Base-by-base conservation (phyloP, 2,329 filamentous ascomycete species). In the Trichoderma afroharzianum region DNA sequence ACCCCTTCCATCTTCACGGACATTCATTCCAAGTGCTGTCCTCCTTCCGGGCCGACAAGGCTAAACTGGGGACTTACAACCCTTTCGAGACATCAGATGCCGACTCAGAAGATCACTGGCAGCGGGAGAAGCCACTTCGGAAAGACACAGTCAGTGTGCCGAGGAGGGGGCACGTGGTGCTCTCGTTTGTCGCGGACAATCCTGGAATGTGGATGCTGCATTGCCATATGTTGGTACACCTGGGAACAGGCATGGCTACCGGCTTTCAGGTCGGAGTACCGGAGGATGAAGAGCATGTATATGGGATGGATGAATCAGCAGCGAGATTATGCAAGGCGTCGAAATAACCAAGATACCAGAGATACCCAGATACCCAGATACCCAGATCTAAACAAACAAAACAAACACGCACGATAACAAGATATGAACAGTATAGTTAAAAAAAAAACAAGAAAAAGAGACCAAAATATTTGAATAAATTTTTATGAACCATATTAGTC, bases 1-100 rank as follows among this genome's bases (percentile, higher is more conserved):
- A 80, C 28, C 79, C 78, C 0, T 75, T 80, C 28, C 88, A 91
- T 78, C 79, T 91, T 0, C 90, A 90, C 77, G 87, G 87, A 0
- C 83, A 88, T 76, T 81, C 82, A 63, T 88, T 89, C 77, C 84
- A 86, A 72, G 80, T 86, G 8, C 63, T 80, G 28, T 73, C 75
- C 1, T 75, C 76, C 0, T 75, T 71, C 24, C 53, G 73, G 12
- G 73, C 75, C n/a, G 72, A 75, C 3, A 73, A 74, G 11, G 73
- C 73, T 3, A 74, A 77, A 24, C 75, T 76, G 70, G 77, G 76
- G 6, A 77, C 74, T 70, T 78, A 76, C 57, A 77, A 77, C 39
- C 76, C 77, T 4, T 77, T 70, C 26, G 72, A 76, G 11, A 68
- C 64, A 5, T 43, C 74, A 1, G 63, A 63, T 12, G 69, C 68